Percentiles rank a stretch among this genome's conserved stretches.
phyloP scores from a whole-genome alignment of 768 basidiomycete species.

The Flagelloscypha sp. region DNA sequence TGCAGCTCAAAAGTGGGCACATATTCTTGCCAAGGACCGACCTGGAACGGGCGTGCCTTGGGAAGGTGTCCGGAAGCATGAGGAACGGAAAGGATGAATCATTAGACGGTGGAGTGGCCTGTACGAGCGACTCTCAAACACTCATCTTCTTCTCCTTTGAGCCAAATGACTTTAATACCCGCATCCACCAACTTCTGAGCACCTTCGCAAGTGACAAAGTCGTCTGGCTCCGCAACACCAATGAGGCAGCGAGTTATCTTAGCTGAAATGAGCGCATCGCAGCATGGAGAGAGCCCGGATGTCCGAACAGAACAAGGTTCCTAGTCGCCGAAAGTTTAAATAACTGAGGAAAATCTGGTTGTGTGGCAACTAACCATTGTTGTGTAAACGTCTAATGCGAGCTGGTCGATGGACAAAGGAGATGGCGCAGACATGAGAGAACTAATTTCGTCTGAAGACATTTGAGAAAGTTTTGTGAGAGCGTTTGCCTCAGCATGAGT shows the following conservation, averaged over 20 bases:
- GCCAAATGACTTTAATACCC: slow-evolving; percentile 70
- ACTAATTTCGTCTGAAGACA: slow-evolving; percentile 36
- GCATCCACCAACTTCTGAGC: slow-evolving; percentile 60
- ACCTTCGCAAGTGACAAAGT: slow-evolving; percentile 93
- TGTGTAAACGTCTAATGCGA: slow-evolving; percentile 79
- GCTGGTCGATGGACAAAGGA: slow-evolving; percentile 31
- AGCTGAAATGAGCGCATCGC: slow-evolving; percentile 71
- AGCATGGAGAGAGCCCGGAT: slow-evolving; percentile 81
- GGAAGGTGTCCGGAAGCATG: neutral
- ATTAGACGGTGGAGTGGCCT: too few relatives aligned
- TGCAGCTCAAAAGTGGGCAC: slow-evolving; percentile 2
- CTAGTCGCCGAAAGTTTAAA: too few relatives aligned
- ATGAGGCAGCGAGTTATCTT: slow-evolving; percentile 72
- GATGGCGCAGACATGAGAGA: slow-evolving; percentile 31
- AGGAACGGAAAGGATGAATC: too few relatives aligned
- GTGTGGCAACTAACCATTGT: too few relatives aligned
- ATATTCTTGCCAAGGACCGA: too few relatives aligned
- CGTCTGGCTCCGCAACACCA: slow-evolving; percentile 84
- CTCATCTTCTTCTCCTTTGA: slow-evolving; percentile 64
- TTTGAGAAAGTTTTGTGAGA: slow-evolving; percentile 54
- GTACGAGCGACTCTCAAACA: slow-evolving; percentile 76
- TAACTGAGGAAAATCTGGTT: too few relatives aligned
- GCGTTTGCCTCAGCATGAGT: slow-evolving; percentile 98
- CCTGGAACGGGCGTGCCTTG: too few relatives aligned
- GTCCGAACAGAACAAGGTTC: slow-evolving; percentile 92